Conservation (phyloP, 1,284 basidiomycete genomes). For the Phylloporus sp. region DNA sequence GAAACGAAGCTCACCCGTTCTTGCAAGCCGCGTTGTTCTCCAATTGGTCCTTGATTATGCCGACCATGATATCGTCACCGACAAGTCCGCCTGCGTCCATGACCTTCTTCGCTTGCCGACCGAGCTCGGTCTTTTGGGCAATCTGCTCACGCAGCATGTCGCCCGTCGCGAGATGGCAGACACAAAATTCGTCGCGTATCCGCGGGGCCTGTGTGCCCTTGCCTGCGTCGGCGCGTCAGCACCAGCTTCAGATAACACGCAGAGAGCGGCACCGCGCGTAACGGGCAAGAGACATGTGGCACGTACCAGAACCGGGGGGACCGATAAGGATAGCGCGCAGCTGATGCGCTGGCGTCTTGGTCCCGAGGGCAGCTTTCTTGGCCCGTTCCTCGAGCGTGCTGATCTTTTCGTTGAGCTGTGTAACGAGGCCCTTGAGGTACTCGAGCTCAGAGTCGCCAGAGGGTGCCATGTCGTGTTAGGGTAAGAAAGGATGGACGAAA, state of each 20-base stretch:
- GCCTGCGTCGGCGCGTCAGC: conserved; percentile 52
- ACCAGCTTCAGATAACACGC: too few species aligned
- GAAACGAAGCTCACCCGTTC: conserved; percentile 73
- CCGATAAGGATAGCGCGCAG: conserved; percentile 92
- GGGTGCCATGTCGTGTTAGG: conserved; percentile 51
- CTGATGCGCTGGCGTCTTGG: conserved; percentile 76
- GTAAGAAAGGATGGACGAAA: not conserved
- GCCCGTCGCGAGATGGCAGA: conserved; percentile 98
- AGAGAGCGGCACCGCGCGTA: too few species aligned
- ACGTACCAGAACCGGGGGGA: conserved; percentile 93
- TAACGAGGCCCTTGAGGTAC: conserved; percentile 88
- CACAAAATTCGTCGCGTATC: conserved; percentile 91
- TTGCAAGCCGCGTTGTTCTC: conserved; percentile 92
- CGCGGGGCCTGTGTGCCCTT: conserved; percentile 98
- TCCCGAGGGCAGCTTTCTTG: conserved; percentile 44
- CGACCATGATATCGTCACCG: conserved; percentile 95
- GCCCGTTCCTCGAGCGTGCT: conserved; percentile 68
- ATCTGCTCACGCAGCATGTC: conserved; percentile 99
- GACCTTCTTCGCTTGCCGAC: conserved; percentile 94
- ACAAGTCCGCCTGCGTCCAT: conserved; percentile 97
- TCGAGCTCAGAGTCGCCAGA: conserved; percentile 68
- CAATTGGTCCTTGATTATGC: conserved; percentile 96
- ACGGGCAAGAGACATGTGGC: not conserved
- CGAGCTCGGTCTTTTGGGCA: conserved; percentile 83
- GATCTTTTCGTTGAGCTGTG: conserved; percentile 85